phyloP scores from a whole-genome alignment of 1,139 yeast genomes.

The Blastobotrys capitulatus region DNA sequence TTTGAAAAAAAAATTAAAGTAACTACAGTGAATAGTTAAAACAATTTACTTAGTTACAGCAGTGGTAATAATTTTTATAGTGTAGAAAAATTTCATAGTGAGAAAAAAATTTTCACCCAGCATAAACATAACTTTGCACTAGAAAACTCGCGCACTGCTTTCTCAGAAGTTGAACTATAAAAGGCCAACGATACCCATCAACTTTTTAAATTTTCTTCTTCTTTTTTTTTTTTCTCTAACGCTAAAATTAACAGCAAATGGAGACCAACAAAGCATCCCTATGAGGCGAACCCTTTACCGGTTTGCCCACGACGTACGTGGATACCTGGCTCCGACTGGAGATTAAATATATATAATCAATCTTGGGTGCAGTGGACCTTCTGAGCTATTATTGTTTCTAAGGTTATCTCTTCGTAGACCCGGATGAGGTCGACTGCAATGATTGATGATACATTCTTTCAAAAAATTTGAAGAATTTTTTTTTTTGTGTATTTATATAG shows the following conservation, averaged over 20 bases:
- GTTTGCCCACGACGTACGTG: conserved; percentile 37
- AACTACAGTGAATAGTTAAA: too few relatives aligned
- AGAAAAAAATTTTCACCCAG: too few relatives aligned
- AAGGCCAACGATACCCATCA: neutral
- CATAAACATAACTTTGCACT: too few relatives aligned
- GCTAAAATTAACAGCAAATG: conserved; percentile 31
- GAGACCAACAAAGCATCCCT: conserved; percentile 32
- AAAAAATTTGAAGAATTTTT: too few relatives aligned
- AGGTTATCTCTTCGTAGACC: conserved; percentile 39
- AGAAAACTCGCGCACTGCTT: too few relatives aligned
- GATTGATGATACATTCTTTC: conserved; percentile 32
- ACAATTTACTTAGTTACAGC: too few relatives aligned
- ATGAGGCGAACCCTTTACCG: conserved; percentile 35
- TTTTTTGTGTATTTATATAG: neutral
- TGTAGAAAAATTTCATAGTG: too few relatives aligned
- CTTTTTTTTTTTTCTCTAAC: conserved; percentile 22
- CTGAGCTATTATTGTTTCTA: conserved; percentile 24
- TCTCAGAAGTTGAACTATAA: too few relatives aligned
- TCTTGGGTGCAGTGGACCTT: conserved; percentile 41
- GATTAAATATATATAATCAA: conserved; percentile 27
- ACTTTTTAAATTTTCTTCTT: conserved; percentile 14
- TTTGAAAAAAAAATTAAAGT: too few relatives aligned
- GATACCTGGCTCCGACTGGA: conserved; percentile 31
- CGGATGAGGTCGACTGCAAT: conserved; percentile 40
- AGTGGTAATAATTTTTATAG: too few relatives aligned